These are phyloP conservation scores for Diphasiastrum complanatum DNA, from an alignment of 83 land plant species.

Conservation along the genomic window DNA sequence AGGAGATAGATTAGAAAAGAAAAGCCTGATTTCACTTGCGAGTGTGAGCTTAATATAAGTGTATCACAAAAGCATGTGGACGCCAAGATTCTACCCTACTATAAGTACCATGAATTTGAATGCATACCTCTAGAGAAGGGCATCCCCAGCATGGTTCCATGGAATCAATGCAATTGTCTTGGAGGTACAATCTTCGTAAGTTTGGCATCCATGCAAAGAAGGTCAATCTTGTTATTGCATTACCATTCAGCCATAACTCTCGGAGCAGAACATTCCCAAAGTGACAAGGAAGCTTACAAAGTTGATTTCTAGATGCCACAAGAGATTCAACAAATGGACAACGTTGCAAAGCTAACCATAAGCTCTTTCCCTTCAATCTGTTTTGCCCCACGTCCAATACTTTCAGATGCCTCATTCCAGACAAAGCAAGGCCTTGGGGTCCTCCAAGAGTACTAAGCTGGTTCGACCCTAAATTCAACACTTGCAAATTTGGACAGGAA, in stretches of 20 bases:
- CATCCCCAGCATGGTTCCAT: constrained; percentile 30
- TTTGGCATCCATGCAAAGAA: constrained; percentile 38
- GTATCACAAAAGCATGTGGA: no score
- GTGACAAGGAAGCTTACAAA: constrained; percentile 34
- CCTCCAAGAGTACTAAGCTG: constrained; percentile 29
- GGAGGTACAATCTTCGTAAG: constrained; percentile 34
- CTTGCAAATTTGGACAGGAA: constrained; percentile 33
- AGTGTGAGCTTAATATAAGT: no score
- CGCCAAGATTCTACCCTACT: background rate
- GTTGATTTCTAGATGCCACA: constrained; percentile 32
- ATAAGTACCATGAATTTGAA: background rate
- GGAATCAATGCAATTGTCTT: constrained; percentile 36
- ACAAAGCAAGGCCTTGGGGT: constrained; percentile 15
- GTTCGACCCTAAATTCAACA: constrained; percentile 29
- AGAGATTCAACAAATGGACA: constrained; percentile 34
- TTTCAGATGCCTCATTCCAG: constrained; percentile 20
- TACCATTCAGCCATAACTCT: constrained; percentile 42
- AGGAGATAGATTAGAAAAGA: no score
- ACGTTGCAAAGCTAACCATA: constrained; percentile 31
- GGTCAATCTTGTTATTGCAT: constrained; percentile 24
- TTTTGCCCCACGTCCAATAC: constrained; percentile 38
- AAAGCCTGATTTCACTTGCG: no score
- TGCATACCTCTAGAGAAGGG: constrained; percentile 29
- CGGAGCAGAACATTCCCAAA: constrained; percentile 30
- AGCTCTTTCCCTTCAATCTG: constrained; percentile 27